Conservation (phyloP, 2,329 filamentous ascomycete genomes). For the Paraphoma chrysanthemicola region DNA sequence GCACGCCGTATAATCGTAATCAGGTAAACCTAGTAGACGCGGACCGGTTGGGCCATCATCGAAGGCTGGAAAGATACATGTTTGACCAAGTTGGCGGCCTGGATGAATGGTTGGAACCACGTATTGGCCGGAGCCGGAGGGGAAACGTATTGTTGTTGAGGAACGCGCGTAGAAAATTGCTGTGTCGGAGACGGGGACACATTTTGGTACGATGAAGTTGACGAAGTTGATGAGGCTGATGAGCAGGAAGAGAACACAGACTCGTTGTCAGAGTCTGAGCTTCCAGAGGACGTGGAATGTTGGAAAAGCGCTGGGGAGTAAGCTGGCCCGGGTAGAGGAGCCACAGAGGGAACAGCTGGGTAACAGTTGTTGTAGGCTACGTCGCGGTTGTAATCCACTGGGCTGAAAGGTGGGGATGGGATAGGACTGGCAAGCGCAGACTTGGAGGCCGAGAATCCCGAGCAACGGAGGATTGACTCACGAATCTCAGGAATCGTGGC, state of each 20-base stretch:
- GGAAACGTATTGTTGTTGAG: conserved; percentile 47
- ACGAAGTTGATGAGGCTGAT: conserved; percentile 45
- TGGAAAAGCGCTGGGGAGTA: conserved; percentile 39
- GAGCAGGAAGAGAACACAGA: conserved; percentile 50
- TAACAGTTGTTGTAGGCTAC: conserved; percentile 39
- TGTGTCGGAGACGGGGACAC: conserved; percentile 31
- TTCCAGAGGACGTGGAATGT: conserved; percentile 45
- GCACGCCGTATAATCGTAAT: conserved; percentile 8
- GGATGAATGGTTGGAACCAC: conserved; percentile 51
- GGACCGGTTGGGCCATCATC: conserved; percentile 45
- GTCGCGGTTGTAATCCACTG: conserved; percentile 46
- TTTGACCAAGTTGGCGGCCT: conserved; percentile 50
- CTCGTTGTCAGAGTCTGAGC: conserved; percentile 48
- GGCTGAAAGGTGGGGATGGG: conserved; percentile 53
- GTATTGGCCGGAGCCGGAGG: conserved; percentile 39
- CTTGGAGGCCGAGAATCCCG: conserved; percentile 69
- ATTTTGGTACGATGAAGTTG: conserved; percentile 44
- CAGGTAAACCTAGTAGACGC: conserved; percentile 39
- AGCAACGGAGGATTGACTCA: conserved; percentile 76
- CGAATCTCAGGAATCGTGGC: conserved; percentile 83
- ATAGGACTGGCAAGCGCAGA: conserved; percentile 51
- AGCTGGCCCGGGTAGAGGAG: conserved; percentile 40
- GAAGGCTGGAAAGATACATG: conserved; percentile 50
- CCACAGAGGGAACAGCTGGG: conserved; percentile 38
- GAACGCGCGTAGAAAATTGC: conserved; percentile 36